Percentiles rank a stretch among this genome's conserved stretches.
Conservation (phyloP, 345 rosid genomes). For the Psidium guajava region DNA sequence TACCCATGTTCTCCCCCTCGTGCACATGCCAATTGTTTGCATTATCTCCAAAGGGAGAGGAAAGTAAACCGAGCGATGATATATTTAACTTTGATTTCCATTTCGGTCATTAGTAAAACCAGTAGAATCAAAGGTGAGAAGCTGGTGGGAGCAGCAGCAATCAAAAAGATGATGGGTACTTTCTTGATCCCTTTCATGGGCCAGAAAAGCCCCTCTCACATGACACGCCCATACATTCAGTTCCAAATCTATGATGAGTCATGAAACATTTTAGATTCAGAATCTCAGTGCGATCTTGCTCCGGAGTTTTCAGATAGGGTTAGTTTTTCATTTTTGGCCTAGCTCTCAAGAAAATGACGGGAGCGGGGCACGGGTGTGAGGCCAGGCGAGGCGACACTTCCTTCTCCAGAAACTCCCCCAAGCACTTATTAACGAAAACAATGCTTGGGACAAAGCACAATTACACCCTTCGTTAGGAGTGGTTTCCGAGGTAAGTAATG, state of each 20-base stretch:
- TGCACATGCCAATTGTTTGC: background rate
- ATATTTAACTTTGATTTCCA: background rate
- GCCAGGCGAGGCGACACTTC: background rate
- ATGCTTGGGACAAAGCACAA: background rate
- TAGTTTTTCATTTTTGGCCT: background rate
- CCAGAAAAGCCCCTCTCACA: background rate
- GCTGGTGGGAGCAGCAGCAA: background rate
- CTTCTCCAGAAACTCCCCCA: background rate
- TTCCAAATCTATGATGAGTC: background rate
- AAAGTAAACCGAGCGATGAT: background rate
- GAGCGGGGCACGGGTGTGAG: background rate
- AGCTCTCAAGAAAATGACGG: background rate
- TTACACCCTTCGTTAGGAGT: background rate
- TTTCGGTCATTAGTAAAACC: background rate
- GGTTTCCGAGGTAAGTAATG: background rate
- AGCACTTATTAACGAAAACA: background rate
- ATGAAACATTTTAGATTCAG: background rate
- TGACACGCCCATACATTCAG: background rate
- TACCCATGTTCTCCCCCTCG: background rate
- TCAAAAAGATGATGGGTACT: background rate
- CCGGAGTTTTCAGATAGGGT: background rate
- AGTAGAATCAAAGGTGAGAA: background rate
- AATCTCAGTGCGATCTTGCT: background rate
- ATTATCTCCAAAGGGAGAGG: background rate
- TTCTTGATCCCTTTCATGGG: background rate